A percentile compares a stretch with the other conserved stretches of the same genome.
Evolutionary conservation across 2,329 filamentous ascomycete species (phyloP).

Genomic region (Penicillium sp.): DNA sequence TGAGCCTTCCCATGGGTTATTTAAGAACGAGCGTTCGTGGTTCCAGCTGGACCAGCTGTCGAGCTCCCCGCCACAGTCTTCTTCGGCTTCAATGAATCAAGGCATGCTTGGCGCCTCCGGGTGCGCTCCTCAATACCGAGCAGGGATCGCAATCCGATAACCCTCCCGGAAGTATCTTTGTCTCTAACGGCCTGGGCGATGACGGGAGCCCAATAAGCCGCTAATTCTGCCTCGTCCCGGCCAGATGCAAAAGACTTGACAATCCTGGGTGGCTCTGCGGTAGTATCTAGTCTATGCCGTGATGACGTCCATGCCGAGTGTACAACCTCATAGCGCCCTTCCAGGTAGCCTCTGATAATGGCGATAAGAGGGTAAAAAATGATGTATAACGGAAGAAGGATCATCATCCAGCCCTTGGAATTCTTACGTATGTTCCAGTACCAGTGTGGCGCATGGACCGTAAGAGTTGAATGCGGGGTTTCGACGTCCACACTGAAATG

Average conservation of each 20-base stretch:
- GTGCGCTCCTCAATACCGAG: neutral
- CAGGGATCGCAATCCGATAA: neutral
- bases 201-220: neutral
- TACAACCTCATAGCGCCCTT: neutral
- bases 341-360: neutral
- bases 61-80: neutral
- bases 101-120: neutral
- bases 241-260: neutral
- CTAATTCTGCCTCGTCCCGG: neutral
- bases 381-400: neutral
- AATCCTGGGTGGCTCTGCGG: neutral
- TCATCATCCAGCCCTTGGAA: too few relatives aligned
- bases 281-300: neutral
- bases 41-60: neutral
- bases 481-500: neutral
- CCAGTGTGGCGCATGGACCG: neutral
- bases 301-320: neutral
- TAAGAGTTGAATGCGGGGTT: too few relatives aligned
- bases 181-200: neutral
- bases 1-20: too few relatives aligned
- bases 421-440: neutral
- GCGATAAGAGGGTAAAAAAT: neutral
- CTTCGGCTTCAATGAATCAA: neutral
- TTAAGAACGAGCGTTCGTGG: too few relatives aligned
- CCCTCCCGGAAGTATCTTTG: neutral